Evolutionary conservation across 371 early-diverging fungal species (phyloP).

Genomic region (Massospora cicadina): DNA sequence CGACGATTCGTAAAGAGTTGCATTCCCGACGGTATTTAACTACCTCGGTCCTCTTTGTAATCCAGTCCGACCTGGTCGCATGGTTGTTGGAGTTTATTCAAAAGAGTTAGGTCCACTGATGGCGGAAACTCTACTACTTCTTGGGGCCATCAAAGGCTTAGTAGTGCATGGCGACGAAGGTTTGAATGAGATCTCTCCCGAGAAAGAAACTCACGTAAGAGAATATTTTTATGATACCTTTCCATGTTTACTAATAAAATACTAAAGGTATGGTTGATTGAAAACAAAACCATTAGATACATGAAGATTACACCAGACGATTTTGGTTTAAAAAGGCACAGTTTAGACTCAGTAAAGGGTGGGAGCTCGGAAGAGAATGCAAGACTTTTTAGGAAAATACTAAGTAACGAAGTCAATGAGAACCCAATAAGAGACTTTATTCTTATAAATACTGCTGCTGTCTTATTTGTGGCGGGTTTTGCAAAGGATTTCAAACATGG

Average conservation of each 20-base stretch:
- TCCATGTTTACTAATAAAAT: background rate
- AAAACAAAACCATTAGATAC: slow-evolving; percentile 33
- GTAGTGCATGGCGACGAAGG: slow-evolving; percentile 72
- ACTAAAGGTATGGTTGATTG: slow-evolving; percentile 46
- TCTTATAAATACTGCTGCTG: slow-evolving; percentile 70
- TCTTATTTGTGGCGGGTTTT: slow-evolving; percentile 62
- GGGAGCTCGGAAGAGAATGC: slow-evolving; percentile 61
- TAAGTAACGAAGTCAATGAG: slow-evolving; percentile 31
- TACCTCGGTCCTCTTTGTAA: slow-evolving; percentile 85
- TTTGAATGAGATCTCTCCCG: slow-evolving; percentile 69
- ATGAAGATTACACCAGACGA: slow-evolving; percentile 57
- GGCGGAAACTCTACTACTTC: slow-evolving; percentile 61
- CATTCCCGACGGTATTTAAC: slow-evolving; percentile 86
- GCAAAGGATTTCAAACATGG: slow-evolving; percentile 57
- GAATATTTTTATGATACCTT: background rate
- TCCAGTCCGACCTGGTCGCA: slow-evolving; percentile 64
- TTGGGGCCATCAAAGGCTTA: slow-evolving; percentile 51
- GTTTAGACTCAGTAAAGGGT: slow-evolving; percentile 56
- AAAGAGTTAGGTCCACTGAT: slow-evolving; percentile 56
- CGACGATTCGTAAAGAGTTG: slow-evolving; percentile 61
- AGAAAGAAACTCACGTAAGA: slow-evolving; percentile 48
- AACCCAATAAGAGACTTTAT: slow-evolving; percentile 80
- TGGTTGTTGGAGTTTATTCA: slow-evolving; percentile 80
- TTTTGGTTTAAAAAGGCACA: slow-evolving; percentile 65
- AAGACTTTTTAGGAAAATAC: slow-evolving; percentile 36